Base-by-base conservation (phyloP, 1,284 basidiomycete genomes). In the Flammula alnicola region DNA sequence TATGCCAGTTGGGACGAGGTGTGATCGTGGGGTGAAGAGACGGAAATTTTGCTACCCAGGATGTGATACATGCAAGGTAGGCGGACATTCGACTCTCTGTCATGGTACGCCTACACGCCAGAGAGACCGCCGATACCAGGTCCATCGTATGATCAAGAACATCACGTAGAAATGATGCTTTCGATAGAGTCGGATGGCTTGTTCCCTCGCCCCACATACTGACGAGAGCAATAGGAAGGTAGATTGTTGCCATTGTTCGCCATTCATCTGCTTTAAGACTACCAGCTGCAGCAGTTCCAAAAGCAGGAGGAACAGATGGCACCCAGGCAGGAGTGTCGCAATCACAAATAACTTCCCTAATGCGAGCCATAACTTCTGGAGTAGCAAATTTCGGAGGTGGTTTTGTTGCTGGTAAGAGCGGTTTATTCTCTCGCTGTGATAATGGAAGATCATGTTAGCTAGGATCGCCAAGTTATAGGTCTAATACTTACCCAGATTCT, bases 261-360 rank as follows among this genome's bases (percentile, higher is more conserved):
- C 72, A 74, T 54, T 73, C 60, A 50, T 70, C 69, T 3, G 72
- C 72, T 41, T 70, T 73, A 35, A 70, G 48, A 4, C 56, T 60
- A 1, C 72, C 72, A 10, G 60, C 60, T 12, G 46, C 38, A 1
- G 59, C 50, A 14, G 62, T 52, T 5, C 72, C 70, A 52, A 64
- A 67, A 33, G 71, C 64, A 8, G 41, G 31, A 2, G 71, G 72
- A 2, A 69, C 62, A 17, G 63, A 63, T 31, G 51, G 44, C 0
- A 72, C n/a, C 70, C 70, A 73, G 4, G 64, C 54, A 5, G 69
- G 69, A 9, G 47, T 59, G 3, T 38, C 37, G 1, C 61, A 68
- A 2, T 63, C 41, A 11, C 49, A 29, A 8, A 72, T 65, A 25
- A 62, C 58, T 8, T 59, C 12, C 14, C 58, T 56, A 33, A 67